phyloP scores from a whole-genome alignment of 192 early-diverging fungal genomes.

The Backusella macrospora region DNA sequence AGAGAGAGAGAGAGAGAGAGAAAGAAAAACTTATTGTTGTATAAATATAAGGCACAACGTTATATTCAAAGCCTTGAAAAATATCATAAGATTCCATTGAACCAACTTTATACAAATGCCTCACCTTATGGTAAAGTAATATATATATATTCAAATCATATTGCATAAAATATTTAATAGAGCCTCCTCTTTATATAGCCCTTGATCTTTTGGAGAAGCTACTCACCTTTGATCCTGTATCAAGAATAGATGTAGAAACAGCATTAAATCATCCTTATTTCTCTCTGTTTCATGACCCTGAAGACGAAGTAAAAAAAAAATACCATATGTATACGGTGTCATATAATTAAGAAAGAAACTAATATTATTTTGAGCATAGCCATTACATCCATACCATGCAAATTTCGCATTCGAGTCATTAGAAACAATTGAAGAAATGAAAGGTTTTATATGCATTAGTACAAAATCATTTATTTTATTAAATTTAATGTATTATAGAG shows the following conservation, averaged over 20 bases:
- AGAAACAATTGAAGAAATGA: constrained; percentile 75
- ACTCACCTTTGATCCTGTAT: constrained; percentile 83
- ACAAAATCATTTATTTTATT: neutral
- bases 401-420: constrained; percentile 80
- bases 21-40: constrained; percentile 54
- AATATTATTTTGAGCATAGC: constrained; percentile 24
- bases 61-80: constrained; percentile 85
- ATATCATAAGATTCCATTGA: constrained; percentile 76
- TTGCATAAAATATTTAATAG: neutral
- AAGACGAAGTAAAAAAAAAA: constrained; percentile 29
- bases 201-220: constrained; percentile 89
- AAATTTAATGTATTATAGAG: neutral
- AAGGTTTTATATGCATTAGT: constrained; percentile 38
- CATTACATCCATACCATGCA: constrained; percentile 61
- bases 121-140: constrained; percentile 53
- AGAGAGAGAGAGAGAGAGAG: neutral
- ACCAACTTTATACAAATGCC: constrained; percentile 81
- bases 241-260: constrained; percentile 87
- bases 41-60: constrained; percentile 69
- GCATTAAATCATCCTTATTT: constrained; percentile 94
- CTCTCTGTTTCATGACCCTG: constrained; percentile 51
- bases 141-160: neutral
- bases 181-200: constrained; percentile 43
- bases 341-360: neutral
- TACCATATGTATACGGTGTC: neutral